Evolutionary conservation across 768 basidiomycete species (phyloP).

Genomic region (Tephrocybe rancida): DNA sequence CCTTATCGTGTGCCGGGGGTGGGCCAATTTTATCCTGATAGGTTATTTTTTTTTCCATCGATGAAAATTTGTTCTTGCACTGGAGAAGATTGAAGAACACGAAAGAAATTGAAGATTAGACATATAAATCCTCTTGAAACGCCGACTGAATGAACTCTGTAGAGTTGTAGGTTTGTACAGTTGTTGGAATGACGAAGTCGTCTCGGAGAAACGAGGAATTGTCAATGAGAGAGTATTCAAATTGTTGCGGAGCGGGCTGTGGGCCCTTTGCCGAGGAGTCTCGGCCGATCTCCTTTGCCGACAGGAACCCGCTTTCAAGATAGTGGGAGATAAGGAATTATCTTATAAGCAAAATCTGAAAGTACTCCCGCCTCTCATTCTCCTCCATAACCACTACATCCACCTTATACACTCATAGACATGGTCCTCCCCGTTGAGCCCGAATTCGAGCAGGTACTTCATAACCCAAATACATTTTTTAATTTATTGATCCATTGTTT

Average conservation of each 20-base stretch:
- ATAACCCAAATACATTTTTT: neutral
- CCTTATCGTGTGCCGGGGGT: too few species aligned
- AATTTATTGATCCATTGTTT: neutral
- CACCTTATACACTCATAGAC: constrained; percentile 8
- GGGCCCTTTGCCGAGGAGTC: neutral
- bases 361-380: neutral
- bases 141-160: too few species aligned
- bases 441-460: constrained; percentile 66
- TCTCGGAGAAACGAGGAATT: constrained; percentile 8
- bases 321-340: constrained; percentile 9
- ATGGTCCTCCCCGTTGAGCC: constrained; percentile 59
- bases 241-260: neutral
- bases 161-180: too few species aligned
- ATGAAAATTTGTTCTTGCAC: too few species aligned
- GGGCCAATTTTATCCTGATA: too few species aligned
- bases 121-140: too few species aligned
- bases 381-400: neutral
- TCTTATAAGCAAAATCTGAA: constrained; percentile 5
- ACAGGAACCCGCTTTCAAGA: constrained; percentile 11
- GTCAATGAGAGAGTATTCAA: neutral
- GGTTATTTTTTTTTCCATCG: too few species aligned
- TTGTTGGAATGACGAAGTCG: too few species aligned
- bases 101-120: too few species aligned
- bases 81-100: too few species aligned
- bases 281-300: constrained; percentile 16